Conservation (phyloP, 768 basidiomycete species). For the Mycena polygramma region DNA sequence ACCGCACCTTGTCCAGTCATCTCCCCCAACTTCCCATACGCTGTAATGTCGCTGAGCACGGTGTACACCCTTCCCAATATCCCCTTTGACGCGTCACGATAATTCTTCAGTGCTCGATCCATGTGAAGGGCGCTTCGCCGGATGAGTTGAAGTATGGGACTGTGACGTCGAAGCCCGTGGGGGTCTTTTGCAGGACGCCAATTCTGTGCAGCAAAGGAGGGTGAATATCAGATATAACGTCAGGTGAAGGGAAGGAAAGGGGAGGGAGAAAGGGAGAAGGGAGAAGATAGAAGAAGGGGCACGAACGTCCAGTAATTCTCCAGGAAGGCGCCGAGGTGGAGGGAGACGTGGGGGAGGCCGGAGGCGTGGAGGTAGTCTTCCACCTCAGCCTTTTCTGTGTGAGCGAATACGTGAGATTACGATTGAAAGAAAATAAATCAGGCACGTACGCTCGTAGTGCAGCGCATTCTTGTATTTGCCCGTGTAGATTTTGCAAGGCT, state of each 20-base stretch:
- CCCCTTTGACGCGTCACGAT: conserved; percentile 13
- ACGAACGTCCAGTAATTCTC: conserved; percentile 14
- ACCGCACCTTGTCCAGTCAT: conserved; percentile 14
- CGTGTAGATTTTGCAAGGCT: neutral
- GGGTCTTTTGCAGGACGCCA: neutral
- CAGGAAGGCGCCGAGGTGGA: conserved; percentile 13
- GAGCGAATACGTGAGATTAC: too few relatives aligned
- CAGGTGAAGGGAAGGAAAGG: too few relatives aligned
- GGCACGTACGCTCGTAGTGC: conserved; percentile 12
- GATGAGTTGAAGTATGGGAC: neutral
- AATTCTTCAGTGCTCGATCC: conserved; percentile 16
- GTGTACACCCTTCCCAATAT: conserved; percentile 14
- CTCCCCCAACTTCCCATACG: conserved; percentile 8
- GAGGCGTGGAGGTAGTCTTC: conserved; percentile 5
- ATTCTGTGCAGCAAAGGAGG: neutral
- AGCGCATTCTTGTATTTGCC: conserved; percentile 18
- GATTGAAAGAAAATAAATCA: too few relatives aligned
- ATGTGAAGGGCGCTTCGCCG: conserved; percentile 1
- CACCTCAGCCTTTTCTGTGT: conserved; percentile 7
- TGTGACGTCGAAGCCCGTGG: conserved; percentile 1
- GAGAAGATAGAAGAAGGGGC: neutral
- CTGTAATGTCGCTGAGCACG: conserved; percentile 7
- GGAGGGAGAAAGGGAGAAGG: too few relatives aligned
- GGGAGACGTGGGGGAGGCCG: neutral
- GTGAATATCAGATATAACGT: neutral